Base-by-base conservation (phyloP, 768 basidiomycete genomes). In the Pholiota microspora region DNA sequence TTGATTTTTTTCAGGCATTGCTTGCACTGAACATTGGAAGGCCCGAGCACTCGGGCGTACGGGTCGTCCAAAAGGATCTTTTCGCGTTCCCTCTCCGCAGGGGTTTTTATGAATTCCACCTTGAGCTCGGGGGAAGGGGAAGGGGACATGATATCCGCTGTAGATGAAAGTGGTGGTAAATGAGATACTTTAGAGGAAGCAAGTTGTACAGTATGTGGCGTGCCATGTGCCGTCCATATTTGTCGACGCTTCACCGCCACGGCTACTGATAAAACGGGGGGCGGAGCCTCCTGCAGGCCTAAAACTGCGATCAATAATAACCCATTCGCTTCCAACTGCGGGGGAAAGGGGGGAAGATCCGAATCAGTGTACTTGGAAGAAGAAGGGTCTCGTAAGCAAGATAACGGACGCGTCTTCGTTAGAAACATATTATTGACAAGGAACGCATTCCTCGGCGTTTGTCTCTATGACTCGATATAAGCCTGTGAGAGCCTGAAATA, bases 1-100 rank as follows among this genome's bases (percentile, higher is more conserved):
- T 86, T 86, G 68, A 89, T 87, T 12, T 71, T 69, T 25, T 62
- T 69, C 32, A 75, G 72, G 67, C 87, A 89, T 49, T 76, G 75
- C 57, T 70, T 72, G 70, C 86, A 88, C 51, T 73, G 71, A 48
- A 85, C 81, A 49, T 73, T 73, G 24, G 76, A 71, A 4, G 81
- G 80, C 16, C 73, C 73, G 45, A 81, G 69, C 13, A 85, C 76
- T 21, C 73, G 71, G 25, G 74, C 82, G 67, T 82, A 75, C 18
- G 79, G 73, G 63, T 85, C 84, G 36, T 73, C 74, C 49, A 78
- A 70, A 53, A 86, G 69, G 52, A 69, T 73, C 66, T 74, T 74
- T 69, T 84, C 80, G 53, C 83, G 74, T 10, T 71, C 70, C 48
- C 70, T 73, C 64, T 80, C 79, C 12, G 74, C 80, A 52, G 71